Percentiles rank a stretch among this genome's conserved stretches.
These are phyloP conservation scores for Botrytis elliptica DNA, from an alignment of 2,329 filamentous ascomycete species.

Conservation along the genomic window DNA sequence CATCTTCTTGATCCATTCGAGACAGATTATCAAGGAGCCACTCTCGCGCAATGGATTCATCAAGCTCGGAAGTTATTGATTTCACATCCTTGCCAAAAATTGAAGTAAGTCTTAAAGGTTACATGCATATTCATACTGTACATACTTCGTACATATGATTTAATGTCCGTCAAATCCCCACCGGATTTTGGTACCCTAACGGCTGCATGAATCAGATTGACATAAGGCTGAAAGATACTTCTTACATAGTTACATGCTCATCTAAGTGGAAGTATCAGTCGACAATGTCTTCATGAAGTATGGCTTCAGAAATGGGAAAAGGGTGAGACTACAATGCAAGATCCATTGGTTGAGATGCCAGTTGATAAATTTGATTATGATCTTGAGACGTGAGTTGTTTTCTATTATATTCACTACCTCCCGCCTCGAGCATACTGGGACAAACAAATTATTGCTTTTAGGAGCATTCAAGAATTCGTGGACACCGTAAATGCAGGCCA, in stretches of 20 bases:
- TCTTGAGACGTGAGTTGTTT: constrained; percentile 58
- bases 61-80: constrained; percentile 21
- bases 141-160: background rate
- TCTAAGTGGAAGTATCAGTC: constrained; percentile 74
- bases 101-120: constrained; percentile 44
- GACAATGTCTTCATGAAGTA: constrained; percentile 69
- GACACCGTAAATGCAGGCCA: constrained; percentile 12
- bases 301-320: constrained; percentile 60
- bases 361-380: constrained; percentile 70
- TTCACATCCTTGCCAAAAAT: constrained; percentile 55
- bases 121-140: constrained; percentile 21
- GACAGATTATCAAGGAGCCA: background rate
- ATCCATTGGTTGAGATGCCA: constrained; percentile 69
- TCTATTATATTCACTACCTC: constrained; percentile 18
- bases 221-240: constrained; percentile 27
- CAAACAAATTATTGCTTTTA: background rate
- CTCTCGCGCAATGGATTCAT: background rate
- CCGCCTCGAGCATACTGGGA: background rate
- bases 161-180: background rate
- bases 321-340: constrained; percentile 55
- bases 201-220: constrained; percentile 20
- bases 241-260: constrained; percentile 70
- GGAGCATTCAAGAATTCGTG: background rate
- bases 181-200: background rate
- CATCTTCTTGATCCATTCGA: background rate